These are phyloP conservation scores for Ophiocordyceps unilateralis DNA, from an alignment of 2,329 filamentous ascomycete genomes.

Conservation along the genomic window DNA sequence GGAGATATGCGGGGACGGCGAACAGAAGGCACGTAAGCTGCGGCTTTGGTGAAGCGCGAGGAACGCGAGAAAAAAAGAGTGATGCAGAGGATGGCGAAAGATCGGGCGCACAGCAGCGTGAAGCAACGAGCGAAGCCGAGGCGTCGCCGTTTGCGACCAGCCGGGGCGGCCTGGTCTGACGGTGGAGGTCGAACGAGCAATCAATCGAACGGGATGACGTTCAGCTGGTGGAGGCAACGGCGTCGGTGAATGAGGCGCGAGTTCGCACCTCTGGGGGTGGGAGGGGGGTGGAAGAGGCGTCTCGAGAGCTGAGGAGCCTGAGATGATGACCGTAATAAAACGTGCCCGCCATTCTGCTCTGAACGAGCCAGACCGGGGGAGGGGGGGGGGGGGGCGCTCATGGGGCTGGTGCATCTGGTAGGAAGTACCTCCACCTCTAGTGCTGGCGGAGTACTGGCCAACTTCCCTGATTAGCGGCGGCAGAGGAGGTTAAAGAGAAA, in stretches of 20 bases:
- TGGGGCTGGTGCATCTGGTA: slow-evolving; percentile 10
- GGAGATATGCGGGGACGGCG: neutral
- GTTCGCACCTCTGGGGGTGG: neutral
- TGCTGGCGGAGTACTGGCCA: neutral
- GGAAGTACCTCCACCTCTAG: neutral
- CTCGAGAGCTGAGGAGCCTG: slow-evolving; percentile 29
- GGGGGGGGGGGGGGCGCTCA: slow-evolving; percentile 13
- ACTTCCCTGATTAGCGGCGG: neutral
- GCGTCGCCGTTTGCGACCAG: slow-evolving; percentile 4
- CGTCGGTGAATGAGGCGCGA: slow-evolving; percentile 2
- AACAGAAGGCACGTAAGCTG: neutral
- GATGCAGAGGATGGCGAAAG: slow-evolving; percentile 2
- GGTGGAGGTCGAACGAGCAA: slow-evolving; percentile 2
- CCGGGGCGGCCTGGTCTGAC: neutral
- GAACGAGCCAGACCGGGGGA: neutral
- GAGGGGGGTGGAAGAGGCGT: slow-evolving; percentile 13
- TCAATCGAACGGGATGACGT: neutral
- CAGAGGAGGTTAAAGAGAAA: neutral
- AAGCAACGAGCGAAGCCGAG: slow-evolving; percentile 1
- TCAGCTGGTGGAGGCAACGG: slow-evolving; percentile 4
- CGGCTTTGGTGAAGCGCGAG: slow-evolving; percentile 1
- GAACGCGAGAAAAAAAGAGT: slow-evolving; percentile 1
- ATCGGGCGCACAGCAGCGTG: slow-evolving; percentile 1
- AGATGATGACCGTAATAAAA: slow-evolving; percentile 30
- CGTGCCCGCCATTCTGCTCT: slow-evolving; percentile 15